These are phyloP conservation scores for Conringia planisiliqua DNA, from an alignment of 345 rosid species.

Conservation along the genomic window DNA sequence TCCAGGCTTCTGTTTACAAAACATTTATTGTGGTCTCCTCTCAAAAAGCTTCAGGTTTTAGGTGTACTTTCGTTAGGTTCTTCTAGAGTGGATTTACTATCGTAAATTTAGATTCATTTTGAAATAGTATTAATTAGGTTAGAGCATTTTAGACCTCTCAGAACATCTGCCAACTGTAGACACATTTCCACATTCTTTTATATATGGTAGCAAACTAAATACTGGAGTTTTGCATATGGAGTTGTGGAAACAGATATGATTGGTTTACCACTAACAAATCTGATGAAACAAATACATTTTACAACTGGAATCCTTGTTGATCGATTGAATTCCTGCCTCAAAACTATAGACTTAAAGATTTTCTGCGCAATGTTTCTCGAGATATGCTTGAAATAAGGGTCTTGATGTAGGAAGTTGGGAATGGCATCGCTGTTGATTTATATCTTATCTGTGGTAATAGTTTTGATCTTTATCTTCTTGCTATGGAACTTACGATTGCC, in stretches of 20 bases:
- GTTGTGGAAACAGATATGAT: background rate
- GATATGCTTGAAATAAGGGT: background rate
- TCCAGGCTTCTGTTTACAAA: constrained; percentile 3
- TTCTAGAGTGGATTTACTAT: background rate
- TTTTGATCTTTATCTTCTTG: background rate
- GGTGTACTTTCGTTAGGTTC: background rate
- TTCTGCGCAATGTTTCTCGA: background rate
- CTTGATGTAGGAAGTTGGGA: constrained; percentile 2
- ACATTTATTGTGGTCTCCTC: background rate
- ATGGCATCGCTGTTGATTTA: background rate
- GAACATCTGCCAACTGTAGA: background rate
- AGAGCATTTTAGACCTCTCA: background rate
- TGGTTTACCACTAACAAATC: background rate
- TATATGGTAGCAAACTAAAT: background rate
- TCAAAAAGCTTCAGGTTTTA: constrained; percentile 5
- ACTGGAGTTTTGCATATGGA: background rate
- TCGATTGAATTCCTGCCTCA: background rate
- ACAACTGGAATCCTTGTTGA: background rate
- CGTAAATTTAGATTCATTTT: background rate
- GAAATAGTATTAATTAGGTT: background rate
- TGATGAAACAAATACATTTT: background rate
- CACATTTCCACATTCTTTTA: background rate
- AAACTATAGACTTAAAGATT: background rate
- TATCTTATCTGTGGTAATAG: background rate
- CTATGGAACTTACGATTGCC: constrained; percentile 2